Conservation (phyloP, 257 asterid species). For the Primulina tabacum region DNA sequence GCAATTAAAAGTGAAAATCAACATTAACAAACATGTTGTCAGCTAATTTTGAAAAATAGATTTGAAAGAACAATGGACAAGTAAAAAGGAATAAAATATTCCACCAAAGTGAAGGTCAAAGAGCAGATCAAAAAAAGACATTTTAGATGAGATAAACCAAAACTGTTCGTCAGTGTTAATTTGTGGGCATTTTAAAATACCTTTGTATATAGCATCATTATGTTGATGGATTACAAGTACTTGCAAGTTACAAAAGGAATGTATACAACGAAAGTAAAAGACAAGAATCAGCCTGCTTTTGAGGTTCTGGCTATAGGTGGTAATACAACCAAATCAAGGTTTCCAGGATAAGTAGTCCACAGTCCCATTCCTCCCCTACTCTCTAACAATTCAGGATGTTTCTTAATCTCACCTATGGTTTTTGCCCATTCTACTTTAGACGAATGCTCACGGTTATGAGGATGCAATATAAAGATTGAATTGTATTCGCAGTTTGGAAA, state of each 20-base stretch:
- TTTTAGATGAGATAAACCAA: too few species aligned
- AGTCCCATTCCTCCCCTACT: slow-evolving; percentile 90
- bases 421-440: slow-evolving; percentile 96
- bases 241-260: background rate
- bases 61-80: too few species aligned
- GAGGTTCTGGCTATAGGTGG: slow-evolving; percentile 82
- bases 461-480: slow-evolving; percentile 74
- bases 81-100: too few species aligned
- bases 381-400: slow-evolving; percentile 74
- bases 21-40: too few species aligned
- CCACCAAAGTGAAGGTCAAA: too few species aligned
- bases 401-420: slow-evolving; percentile 61
- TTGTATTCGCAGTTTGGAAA: slow-evolving; percentile 95
- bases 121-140: too few species aligned
- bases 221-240: background rate
- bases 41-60: too few species aligned
- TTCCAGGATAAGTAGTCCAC: slow-evolving; percentile 89
- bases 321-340: slow-evolving; percentile 68
- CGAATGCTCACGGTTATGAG: slow-evolving; percentile 89
- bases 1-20: too few species aligned
- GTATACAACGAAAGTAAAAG: background rate
- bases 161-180: too few species aligned
- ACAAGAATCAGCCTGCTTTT: slow-evolving; percentile 67
- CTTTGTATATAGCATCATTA: background rate
- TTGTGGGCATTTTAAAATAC: too few species aligned